Percentiles rank a stretch among this genome's conserved stretches.
These are phyloP conservation scores for Kodamaea sp. DNA, from an alignment of 1,139 yeast species.

Conservation along the genomic window DNA sequence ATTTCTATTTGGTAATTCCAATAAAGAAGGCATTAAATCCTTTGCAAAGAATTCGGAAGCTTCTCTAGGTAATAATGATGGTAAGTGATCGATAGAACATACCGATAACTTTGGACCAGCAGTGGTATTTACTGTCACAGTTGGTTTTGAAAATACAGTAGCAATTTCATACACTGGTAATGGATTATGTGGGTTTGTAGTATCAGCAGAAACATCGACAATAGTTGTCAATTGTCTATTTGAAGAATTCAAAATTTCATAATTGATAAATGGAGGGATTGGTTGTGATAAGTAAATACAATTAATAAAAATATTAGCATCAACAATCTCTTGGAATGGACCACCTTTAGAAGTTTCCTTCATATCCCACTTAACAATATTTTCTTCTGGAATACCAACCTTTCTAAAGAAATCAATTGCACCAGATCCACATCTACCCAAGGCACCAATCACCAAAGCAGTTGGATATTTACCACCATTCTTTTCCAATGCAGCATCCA, in stretches of 20 bases:
- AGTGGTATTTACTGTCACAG: conserved; percentile 74
- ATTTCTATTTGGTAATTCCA: conserved; percentile 76
- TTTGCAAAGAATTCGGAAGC: conserved; percentile 86
- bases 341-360: conserved; percentile 96
- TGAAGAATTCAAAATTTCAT: conserved; percentile 57
- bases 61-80: conserved; percentile 93
- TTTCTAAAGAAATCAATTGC: conserved; percentile 80
- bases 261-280: conserved; percentile 85
- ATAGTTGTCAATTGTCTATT: conserved; percentile 82
- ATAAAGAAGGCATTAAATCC: conserved; percentile 84
- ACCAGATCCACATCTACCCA: conserved; percentile 99
- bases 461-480: conserved; percentile 69
- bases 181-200: conserved; percentile 97
- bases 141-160: conserved; percentile 87
- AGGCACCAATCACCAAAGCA: conserved; percentile 89
- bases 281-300: conserved; percentile 93
- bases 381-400: conserved; percentile 83
- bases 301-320: conserved; percentile 85
- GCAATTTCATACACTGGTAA: conserved; percentile 88
- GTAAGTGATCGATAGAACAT: conserved; percentile 95
- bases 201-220: conserved; percentile 97
- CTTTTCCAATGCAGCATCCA: conserved; percentile 55
- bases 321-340: conserved; percentile 88
- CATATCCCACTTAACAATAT: conserved; percentile 92
- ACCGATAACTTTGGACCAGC: conserved; percentile 86